phyloP scores from a whole-genome alignment of 2,329 filamentous ascomycete genomes.

The Trichoderma koningiopsis region DNA sequence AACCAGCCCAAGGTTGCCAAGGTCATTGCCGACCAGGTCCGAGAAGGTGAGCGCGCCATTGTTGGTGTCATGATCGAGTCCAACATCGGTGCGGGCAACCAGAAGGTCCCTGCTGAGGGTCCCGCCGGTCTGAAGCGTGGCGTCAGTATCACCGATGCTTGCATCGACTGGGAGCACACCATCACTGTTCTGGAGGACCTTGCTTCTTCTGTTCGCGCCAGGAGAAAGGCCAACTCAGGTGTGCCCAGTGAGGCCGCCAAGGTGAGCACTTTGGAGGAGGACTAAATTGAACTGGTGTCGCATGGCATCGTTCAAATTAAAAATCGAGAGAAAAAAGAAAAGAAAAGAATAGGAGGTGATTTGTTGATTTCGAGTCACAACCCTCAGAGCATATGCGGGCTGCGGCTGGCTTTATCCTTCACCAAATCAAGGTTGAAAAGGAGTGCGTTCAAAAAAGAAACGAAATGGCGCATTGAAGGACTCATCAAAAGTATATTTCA shows the following conservation, averaged over 20 bases:
- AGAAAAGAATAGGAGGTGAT: not conserved
- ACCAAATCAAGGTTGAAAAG: not conserved
- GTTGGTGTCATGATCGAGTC: constrained; percentile 99
- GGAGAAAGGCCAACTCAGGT: constrained; percentile 59
- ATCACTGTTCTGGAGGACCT: constrained; percentile 80
- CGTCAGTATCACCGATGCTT: constrained; percentile 93
- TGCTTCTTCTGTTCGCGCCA: constrained; percentile 76
- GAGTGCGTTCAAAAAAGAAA: constrained; percentile 1
- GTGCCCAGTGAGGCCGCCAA: constrained; percentile 38
- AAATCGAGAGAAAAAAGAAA: not conserved
- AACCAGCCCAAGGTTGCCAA: constrained; percentile 95
- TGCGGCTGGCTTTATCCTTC: not conserved
- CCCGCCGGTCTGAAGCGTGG: constrained; percentile 79
- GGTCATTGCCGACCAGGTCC: constrained; percentile 79
- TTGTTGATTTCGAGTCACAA: not conserved
- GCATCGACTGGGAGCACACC: constrained; percentile 90
- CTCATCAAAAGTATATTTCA: constrained; percentile 5
- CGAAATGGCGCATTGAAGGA: constrained; percentile 21
- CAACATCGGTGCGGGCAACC: constrained; percentile 88
- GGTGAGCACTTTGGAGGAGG: constrained; percentile 55
- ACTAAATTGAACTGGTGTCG: constrained; percentile 38
- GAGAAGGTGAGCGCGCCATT: constrained; percentile 82
- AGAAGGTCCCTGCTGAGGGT: constrained; percentile 85
- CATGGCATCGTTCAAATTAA: not conserved
- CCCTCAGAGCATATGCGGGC: not conserved